phyloP scores from a whole-genome alignment of 2,329 filamentous ascomycete species.

The Epichloe elymi region DNA sequence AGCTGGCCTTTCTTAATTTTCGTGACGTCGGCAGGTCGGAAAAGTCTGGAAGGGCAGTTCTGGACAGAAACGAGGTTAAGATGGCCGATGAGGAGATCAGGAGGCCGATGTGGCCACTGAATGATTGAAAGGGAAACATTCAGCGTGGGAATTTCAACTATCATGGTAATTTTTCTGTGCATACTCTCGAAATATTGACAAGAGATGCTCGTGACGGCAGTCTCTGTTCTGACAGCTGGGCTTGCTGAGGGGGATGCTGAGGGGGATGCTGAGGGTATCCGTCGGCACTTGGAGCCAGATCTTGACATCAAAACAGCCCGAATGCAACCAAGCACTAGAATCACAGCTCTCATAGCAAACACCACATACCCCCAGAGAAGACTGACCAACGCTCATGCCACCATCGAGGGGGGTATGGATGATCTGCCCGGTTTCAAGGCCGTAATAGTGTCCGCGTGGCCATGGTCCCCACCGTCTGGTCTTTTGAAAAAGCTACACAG shows the following conservation, averaged over 20 bases:
- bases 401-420: not conserved
- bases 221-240: too few relatives aligned
- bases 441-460: not conserved
- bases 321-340: not conserved
- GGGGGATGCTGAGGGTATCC: not conserved
- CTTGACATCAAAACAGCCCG: not conserved
- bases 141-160: not conserved
- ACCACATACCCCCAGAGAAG: not conserved
- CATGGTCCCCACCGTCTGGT: not conserved
- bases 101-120: too few relatives aligned
- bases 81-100: too few relatives aligned
- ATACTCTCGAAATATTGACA: too few relatives aligned
- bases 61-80: too few relatives aligned
- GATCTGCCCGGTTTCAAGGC: not conserved
- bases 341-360: not conserved
- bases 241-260: not conserved
- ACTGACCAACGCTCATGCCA: not conserved
- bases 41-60: too few relatives aligned
- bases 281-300: not conserved
- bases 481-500: not conserved
- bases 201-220: too few relatives aligned
- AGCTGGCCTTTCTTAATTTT: rapidly evolving
- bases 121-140: too few relatives aligned
- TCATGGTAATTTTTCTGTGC: not conserved
- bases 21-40: too few relatives aligned